Evolutionary conservation across 257 asterid species (phyloP).

Genomic region (Penstemon newberryi): DNA sequence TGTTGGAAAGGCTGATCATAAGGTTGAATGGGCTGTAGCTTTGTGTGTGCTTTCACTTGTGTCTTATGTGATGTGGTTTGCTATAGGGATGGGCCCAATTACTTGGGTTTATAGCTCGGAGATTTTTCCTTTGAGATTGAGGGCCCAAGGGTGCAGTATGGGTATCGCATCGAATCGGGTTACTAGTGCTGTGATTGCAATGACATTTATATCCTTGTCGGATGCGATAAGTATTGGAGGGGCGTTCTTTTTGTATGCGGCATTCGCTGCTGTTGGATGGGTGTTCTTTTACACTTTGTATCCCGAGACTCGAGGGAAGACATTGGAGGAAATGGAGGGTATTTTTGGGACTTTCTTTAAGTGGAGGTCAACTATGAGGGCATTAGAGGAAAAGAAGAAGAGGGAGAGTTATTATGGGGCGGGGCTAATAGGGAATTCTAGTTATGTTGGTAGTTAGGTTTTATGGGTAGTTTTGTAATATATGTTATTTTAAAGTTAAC

Average conservation of each 20-base stretch:
- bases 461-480: not conserved
- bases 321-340: slow-evolving; percentile 41
- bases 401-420: not conserved
- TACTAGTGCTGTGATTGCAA: slow-evolving; percentile 30
- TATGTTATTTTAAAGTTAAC: not conserved
- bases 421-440: slow-evolving; percentile 10
- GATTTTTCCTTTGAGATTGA: slow-evolving; percentile 30
- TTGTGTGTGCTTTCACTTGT: slow-evolving; percentile 24
- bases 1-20: slow-evolving; percentile 19
- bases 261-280: slow-evolving; percentile 29
- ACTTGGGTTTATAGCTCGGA: slow-evolving; percentile 43
- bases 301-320: slow-evolving; percentile 38
- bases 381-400: slow-evolving; percentile 18
- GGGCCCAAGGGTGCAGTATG: slow-evolving; percentile 40
- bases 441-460: slow-evolving; percentile 6
- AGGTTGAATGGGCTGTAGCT: slow-evolving; percentile 31
- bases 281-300: slow-evolving; percentile 30
- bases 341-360: slow-evolving; percentile 36
- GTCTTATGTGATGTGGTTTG: slow-evolving; percentile 30
- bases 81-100: slow-evolving; percentile 39
- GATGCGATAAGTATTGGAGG: slow-evolving; percentile 36
- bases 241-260: slow-evolving; percentile 37
- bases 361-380: slow-evolving; percentile 34
- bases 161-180: slow-evolving; percentile 34
- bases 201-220: slow-evolving; percentile 37